Evolutionary conservation across 208 protist genomes (phyloP).

Genomic region (Borovskyia barvae): DNA sequence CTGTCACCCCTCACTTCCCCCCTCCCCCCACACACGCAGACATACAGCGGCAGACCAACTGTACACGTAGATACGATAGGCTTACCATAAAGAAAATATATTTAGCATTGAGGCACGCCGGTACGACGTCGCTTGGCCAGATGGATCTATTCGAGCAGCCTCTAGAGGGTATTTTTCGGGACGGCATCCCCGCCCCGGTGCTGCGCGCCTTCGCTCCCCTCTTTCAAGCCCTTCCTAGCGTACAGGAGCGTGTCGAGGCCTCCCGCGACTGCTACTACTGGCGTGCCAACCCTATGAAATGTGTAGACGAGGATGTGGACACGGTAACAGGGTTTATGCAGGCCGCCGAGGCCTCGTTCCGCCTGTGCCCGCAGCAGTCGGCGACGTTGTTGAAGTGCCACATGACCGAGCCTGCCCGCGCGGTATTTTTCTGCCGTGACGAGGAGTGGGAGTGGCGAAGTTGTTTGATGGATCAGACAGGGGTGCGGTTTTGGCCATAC

Average conservation of each 20-base stretch:
- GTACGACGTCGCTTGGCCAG: too few species aligned
- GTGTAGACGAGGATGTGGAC: slow-evolving; percentile 78
- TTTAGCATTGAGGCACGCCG: too few species aligned
- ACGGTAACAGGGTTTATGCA: slow-evolving; percentile 86
- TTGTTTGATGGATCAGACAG: slow-evolving; percentile 90
- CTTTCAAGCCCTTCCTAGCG: slow-evolving; percentile 80
- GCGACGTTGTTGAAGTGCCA: slow-evolving; percentile 91
- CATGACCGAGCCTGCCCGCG: slow-evolving; percentile 88
- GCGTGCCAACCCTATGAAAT: slow-evolving; percentile 86
- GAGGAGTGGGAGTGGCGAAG: slow-evolving; percentile 93
- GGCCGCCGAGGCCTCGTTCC: slow-evolving; percentile 84
- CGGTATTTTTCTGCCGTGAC: slow-evolving; percentile 90
- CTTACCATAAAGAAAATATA: too few species aligned
- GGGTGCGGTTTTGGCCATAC: slow-evolving; percentile 89
- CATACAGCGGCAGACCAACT: too few species aligned
- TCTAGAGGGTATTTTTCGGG: slow-evolving; percentile 91
- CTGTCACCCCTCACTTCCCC: too few species aligned
- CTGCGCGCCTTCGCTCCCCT: slow-evolving; percentile 87
- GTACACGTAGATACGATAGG: too few species aligned
- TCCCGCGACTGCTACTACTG: slow-evolving; percentile 90
- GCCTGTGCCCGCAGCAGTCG: slow-evolving; percentile 87
- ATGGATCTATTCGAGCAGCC: slow-evolving; percentile 88
- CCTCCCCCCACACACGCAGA: too few species aligned
- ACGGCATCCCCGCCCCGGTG: slow-evolving; percentile 87
- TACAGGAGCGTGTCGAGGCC: slow-evolving; percentile 60